phyloP scores from a whole-genome alignment of 164 flowering plant genomes.

The Tetrastigma voinierianum region DNA sequence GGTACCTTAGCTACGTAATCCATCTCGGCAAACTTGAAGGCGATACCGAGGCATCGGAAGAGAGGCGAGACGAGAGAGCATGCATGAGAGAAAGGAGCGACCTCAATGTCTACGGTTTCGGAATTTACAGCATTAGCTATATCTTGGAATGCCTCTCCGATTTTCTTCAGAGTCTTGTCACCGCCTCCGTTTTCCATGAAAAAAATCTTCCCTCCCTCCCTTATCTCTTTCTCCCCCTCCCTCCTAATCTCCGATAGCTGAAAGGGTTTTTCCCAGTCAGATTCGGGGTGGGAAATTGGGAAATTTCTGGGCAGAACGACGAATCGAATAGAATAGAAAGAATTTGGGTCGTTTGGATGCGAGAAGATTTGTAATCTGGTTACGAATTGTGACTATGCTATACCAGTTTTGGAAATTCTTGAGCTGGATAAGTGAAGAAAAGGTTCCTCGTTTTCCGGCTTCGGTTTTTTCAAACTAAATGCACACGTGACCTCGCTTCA shows the following conservation, averaged over 20 bases:
- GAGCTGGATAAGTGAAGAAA: too few species aligned
- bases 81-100: slow-evolving; percentile 72
- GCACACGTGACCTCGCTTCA: too few species aligned
- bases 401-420: too few species aligned
- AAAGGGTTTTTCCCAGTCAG: too few species aligned
- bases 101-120: slow-evolving; percentile 36
- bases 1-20: slow-evolving; percentile 92
- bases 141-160: slow-evolving; percentile 56
- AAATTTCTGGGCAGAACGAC: background rate
- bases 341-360: background rate
- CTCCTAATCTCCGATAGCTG: slow-evolving; percentile 3
- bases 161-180: slow-evolving; percentile 56
- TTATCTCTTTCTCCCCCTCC: slow-evolving; percentile 7
- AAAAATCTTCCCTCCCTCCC: background rate
- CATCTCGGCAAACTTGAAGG: slow-evolving; percentile 94
- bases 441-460: too few species aligned
- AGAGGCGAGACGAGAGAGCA: slow-evolving; percentile 93
- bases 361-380: background rate
- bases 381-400: too few species aligned
- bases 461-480: too few species aligned
- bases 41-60: slow-evolving; percentile 82
- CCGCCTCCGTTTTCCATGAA: slow-evolving; percentile 33
- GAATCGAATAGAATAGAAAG: background rate
- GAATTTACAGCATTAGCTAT: slow-evolving; percentile 44
- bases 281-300: too few species aligned